These are phyloP conservation scores for Rhodotorula diobovata DNA, from an alignment of 768 basidiomycete species.

Conservation along the genomic window DNA sequence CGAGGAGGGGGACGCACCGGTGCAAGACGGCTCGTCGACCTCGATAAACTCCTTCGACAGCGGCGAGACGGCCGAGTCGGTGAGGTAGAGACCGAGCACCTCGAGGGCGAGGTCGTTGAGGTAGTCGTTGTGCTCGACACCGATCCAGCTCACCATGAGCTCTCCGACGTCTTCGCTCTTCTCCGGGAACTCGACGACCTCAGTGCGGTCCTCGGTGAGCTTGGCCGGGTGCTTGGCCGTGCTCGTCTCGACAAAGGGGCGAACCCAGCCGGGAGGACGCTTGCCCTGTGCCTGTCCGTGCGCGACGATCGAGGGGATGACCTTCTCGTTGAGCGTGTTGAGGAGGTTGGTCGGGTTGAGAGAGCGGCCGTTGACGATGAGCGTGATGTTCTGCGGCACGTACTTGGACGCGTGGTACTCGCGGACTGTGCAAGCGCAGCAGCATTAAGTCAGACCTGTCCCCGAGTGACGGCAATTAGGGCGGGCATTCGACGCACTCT, in stretches of 20 bases:
- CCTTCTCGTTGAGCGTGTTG: conserved; percentile 69
- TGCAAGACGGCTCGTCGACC: conserved; percentile 77
- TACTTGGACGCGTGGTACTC: conserved; percentile 85
- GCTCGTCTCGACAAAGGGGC: conserved; percentile 85
- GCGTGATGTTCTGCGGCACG: conserved; percentile 84
- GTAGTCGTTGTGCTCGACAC: conserved; percentile 67
- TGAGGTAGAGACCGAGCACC: conserved; percentile 78
- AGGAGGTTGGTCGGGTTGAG: conserved; percentile 71
- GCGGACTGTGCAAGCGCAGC: no score
- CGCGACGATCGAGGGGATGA: conserved; percentile 73
- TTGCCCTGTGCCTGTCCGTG: conserved; percentile 67
- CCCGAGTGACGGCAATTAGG: no score
- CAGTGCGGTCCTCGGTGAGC: conserved; percentile 56
- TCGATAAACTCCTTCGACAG: conserved; percentile 80
- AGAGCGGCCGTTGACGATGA: conserved; percentile 79
- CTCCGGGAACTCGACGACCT: conserved; percentile 87
- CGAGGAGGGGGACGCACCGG: conserved; percentile 50
- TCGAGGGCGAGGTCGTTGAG: conserved; percentile 78
- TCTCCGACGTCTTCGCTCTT: conserved; percentile 91
- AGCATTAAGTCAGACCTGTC: no score
- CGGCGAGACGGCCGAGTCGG: conserved; percentile 56
- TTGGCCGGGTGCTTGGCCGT: conserved; percentile 59
- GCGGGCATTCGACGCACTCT: conserved; percentile 60
- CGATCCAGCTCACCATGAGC: conserved; percentile 68
- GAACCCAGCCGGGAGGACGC: conserved; percentile 72